A percentile compares a stretch with the other conserved stretches of the same genome.
Conservation (phyloP, 2,329 filamentous ascomycete species). For the Fusarium pseudocircinatum region DNA sequence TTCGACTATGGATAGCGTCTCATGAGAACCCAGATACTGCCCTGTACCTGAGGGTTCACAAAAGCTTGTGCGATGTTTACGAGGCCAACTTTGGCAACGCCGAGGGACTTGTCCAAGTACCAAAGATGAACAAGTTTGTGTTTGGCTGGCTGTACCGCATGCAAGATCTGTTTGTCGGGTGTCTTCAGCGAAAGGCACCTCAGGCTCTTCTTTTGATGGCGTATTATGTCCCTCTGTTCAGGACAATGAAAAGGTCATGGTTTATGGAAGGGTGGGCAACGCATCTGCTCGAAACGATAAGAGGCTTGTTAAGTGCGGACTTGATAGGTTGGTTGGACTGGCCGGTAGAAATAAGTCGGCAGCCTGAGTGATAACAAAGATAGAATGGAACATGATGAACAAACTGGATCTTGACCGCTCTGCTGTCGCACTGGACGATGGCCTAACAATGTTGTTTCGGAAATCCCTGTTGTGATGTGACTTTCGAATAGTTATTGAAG, state of each 20-base stretch:
- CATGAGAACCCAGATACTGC: constrained; percentile 39
- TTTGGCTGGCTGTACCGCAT: constrained; percentile 45
- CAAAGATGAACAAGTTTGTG: constrained; percentile 30
- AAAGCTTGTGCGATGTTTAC: constrained; percentile 39
- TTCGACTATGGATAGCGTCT: constrained; percentile 38
- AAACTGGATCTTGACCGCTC: not conserved
- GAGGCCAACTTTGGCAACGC: constrained; percentile 40
- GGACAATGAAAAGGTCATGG: constrained; percentile 34
- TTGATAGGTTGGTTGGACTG: constrained; percentile 40
- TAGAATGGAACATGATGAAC: not conserved
- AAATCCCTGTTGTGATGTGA: not conserved
- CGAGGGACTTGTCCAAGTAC: constrained; percentile 29
- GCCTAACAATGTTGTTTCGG: not conserved
- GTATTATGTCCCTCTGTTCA: constrained; percentile 39
- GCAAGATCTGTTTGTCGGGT: constrained; percentile 40
- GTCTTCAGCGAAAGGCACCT: constrained; percentile 41
- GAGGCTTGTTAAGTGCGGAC: constrained; percentile 26
- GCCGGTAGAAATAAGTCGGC: constrained; percentile 33
- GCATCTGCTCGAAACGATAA: constrained; percentile 39
- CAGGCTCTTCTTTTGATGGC: constrained; percentile 43
- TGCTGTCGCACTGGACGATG: not conserved
- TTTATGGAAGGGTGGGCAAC: constrained; percentile 38
- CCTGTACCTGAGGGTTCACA: constrained; percentile 38
- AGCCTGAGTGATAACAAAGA: constrained; percentile 7
- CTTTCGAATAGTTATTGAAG: not conserved